Conservation (phyloP, 2,329 filamentous ascomycete genomes). For the Ascocoryne sarcoides region DNA sequence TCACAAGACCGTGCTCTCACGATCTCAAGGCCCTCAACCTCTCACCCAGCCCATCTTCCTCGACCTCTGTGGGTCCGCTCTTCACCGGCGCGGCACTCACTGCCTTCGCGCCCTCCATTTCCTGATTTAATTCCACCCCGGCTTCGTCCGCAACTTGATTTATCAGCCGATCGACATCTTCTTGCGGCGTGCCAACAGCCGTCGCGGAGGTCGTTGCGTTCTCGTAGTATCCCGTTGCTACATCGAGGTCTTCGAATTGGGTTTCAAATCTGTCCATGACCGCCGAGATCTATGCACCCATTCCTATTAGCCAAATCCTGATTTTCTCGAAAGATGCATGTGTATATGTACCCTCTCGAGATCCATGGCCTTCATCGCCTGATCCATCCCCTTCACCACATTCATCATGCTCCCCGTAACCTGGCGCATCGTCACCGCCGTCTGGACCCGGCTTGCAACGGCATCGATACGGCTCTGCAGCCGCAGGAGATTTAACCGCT, state of each 20-base stretch:
- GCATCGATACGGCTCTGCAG: conserved; percentile 51
- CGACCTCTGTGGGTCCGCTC: conserved; percentile 63
- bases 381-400: conserved; percentile 52
- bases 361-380: conserved; percentile 55
- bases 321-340: no score
- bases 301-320: conserved; percentile 1
- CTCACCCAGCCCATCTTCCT: conserved; percentile 65
- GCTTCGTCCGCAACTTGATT: conserved; percentile 82
- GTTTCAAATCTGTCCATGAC: conserved; percentile 60
- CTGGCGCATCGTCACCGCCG: conserved; percentile 52
- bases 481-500: conserved; percentile 49
- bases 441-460: conserved; percentile 50
- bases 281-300: conserved; percentile 42
- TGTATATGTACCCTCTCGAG: conserved; percentile 51
- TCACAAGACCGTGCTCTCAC: conserved; percentile 2
- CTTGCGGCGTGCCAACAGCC: conserved; percentile 64
- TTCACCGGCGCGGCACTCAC: conserved; percentile 50
- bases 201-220: conserved; percentile 76
- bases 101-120: conserved; percentile 51
- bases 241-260: conserved; percentile 42
- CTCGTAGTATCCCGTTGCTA: conserved; percentile 53
- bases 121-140: conserved; percentile 70
- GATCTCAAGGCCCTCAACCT: conserved; percentile 43
- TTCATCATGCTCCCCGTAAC: conserved; percentile 54
- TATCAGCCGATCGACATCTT: conserved; percentile 80